phyloP scores from a whole-genome alignment of 257 asterid species.

The Solanum acaule region DNA sequence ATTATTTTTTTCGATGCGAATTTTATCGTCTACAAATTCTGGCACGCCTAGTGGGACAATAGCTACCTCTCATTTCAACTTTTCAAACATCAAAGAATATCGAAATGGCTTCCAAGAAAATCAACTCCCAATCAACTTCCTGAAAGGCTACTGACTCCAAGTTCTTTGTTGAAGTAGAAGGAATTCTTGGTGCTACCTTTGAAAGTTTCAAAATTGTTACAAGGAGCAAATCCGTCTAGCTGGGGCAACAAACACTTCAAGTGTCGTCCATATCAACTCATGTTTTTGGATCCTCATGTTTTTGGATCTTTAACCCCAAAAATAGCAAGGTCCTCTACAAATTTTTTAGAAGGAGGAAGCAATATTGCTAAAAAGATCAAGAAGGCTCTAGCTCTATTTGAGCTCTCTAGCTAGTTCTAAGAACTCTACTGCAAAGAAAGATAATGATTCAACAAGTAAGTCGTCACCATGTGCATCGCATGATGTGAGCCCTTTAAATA shows the following conservation, averaged over 20 bases:
- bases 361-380: background rate
- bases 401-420: too few species aligned
- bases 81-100: too few species aligned
- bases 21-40: background rate
- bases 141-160: background rate
- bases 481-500: background rate
- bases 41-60: too few species aligned
- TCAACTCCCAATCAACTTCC: background rate
- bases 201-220: too few species aligned
- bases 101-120: background rate
- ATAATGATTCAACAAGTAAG: background rate
- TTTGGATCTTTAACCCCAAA: background rate
- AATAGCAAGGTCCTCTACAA: background rate
- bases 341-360: background rate
- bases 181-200: background rate
- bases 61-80: too few species aligned
- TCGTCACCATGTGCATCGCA: too few species aligned
- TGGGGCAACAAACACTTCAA: too few species aligned
- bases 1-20: background rate
- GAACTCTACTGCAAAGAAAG: background rate
- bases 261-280: background rate
- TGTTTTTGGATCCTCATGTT: background rate
- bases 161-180: background rate
- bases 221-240: too few species aligned
- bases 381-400: background rate